Conservation (phyloP, 2,329 filamentous ascomycete species). For the Xylaria sp. region DNA sequence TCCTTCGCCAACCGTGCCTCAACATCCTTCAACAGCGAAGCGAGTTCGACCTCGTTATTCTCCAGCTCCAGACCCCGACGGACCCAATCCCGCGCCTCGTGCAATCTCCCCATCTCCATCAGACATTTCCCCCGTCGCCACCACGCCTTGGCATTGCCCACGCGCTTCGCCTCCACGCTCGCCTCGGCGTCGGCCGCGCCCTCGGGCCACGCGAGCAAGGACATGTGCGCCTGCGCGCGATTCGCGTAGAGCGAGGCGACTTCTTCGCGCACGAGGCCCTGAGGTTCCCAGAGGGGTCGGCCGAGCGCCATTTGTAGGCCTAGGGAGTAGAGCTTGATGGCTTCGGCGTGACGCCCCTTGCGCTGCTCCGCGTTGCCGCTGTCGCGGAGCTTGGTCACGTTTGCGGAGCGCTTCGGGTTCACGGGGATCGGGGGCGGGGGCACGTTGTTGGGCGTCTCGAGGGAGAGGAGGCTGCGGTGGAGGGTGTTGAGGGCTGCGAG, state of each 20-base stretch:
- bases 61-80: constrained; percentile 83
- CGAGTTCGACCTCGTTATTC: constrained; percentile 73
- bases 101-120: constrained; percentile 87
- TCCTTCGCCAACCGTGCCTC: constrained; percentile 58
- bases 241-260: constrained; percentile 83
- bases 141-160: constrained; percentile 94
- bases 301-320: constrained; percentile 88
- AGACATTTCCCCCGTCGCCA: constrained; percentile 88
- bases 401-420: constrained; percentile 89
- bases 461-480: constrained; percentile 76
- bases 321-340: constrained; percentile 83
- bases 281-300: constrained; percentile 88
- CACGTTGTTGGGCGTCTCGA: constrained; percentile 70
- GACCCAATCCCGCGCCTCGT: constrained; percentile 85
- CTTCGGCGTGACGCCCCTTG: constrained; percentile 78
- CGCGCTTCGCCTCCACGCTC: constrained; percentile 86
- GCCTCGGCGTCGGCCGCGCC: constrained; percentile 88
- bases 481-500: constrained; percentile 81
- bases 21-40: constrained; percentile 72
- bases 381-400: constrained; percentile 92
- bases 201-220: constrained; percentile 82
- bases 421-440: constrained; percentile 90
- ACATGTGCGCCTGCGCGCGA: constrained; percentile 90
- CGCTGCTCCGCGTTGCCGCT: constrained; percentile 84
- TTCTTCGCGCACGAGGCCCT: constrained; percentile 85